These are phyloP conservation scores for Pythium dissotocum DNA, from an alignment of 352 stramenopile genomes.

Conservation along the genomic window DNA sequence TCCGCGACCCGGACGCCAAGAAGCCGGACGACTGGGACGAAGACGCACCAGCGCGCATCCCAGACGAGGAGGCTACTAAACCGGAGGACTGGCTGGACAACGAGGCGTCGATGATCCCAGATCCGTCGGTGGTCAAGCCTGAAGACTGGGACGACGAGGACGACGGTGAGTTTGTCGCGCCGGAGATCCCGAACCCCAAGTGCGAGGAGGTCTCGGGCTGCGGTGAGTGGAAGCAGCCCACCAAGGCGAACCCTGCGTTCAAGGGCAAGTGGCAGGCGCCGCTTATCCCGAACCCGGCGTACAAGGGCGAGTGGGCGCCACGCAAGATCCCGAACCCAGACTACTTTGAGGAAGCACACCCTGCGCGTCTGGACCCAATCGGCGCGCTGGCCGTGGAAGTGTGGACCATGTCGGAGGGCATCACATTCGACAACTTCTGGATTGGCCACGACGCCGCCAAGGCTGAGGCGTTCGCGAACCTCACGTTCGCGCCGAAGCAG, in stretches of 20 bases:
- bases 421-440: constrained; percentile 94
- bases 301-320: constrained; percentile 90
- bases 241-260: constrained; percentile 90
- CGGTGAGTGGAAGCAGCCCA: constrained; percentile 88
- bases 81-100: constrained; percentile 91
- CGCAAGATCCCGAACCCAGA: constrained; percentile 90
- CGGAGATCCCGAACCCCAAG: constrained; percentile 89
- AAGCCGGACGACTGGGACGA: constrained; percentile 95
- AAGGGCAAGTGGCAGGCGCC: constrained; percentile 92
- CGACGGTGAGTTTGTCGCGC: constrained; percentile 89
- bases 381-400: constrained; percentile 91
- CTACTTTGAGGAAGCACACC: constrained; percentile 86
- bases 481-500: constrained; percentile 80
- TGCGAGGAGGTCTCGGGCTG: constrained; percentile 86
- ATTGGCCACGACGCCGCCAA: constrained; percentile 84
- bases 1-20: constrained; percentile 82
- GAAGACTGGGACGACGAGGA: constrained; percentile 95
- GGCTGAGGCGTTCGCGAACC: constrained; percentile 74
- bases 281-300: constrained; percentile 91
- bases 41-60: constrained; percentile 82
- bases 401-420: constrained; percentile 87
- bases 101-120: constrained; percentile 73
- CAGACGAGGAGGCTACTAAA: constrained; percentile 85
- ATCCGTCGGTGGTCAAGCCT: constrained; percentile 79
- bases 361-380: constrained; percentile 85